These are phyloP conservation scores for Posidonia australis DNA, from an alignment of 106 monocot genomes.

Conservation along the genomic window DNA sequence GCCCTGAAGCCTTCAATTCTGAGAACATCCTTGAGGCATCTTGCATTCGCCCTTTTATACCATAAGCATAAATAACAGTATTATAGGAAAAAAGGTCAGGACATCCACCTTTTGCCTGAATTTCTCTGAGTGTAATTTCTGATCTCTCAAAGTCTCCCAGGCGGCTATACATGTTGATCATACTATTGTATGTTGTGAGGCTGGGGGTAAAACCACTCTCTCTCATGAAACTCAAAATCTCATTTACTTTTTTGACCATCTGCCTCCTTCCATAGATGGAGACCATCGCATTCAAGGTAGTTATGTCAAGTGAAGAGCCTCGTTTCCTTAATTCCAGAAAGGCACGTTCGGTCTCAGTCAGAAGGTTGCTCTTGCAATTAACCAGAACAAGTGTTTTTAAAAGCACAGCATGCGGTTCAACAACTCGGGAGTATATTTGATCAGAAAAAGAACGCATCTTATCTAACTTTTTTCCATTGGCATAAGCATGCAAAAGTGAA, in stretches of 20 bases:
- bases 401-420: conserved; percentile 57
- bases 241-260: conserved; percentile 66
- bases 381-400: conserved; percentile 90
- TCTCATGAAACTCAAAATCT: conserved; percentile 63
- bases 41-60: conserved; percentile 59
- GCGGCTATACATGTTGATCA: conserved; percentile 74
- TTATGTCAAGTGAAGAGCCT: conserved; percentile 70
- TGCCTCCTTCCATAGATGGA: conserved; percentile 80
- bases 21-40: conserved; percentile 85
- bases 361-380: conserved; percentile 74
- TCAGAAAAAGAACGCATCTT: conserved; percentile 44
- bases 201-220: conserved; percentile 58
- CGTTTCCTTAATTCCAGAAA: conserved; percentile 63
- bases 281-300: conserved; percentile 86
- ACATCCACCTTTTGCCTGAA: conserved; percentile 41
- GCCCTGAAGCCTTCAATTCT: conserved; percentile 62
- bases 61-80: conserved; percentile 84
- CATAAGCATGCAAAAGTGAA: conserved; percentile 94
- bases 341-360: conserved; percentile 58
- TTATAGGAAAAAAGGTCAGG: conserved; percentile 91
- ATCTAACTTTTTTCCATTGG: conserved; percentile 56
- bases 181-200: conserved; percentile 67
- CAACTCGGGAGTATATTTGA: conserved; percentile 51
- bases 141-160: conserved; percentile 59
- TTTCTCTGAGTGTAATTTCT: conserved; percentile 62